Evolutionary conservation across 1,139 yeast genomes (phyloP), one percentile per base, ranked within the genome.

Genomic region (Suhomyces maxii): DNA sequence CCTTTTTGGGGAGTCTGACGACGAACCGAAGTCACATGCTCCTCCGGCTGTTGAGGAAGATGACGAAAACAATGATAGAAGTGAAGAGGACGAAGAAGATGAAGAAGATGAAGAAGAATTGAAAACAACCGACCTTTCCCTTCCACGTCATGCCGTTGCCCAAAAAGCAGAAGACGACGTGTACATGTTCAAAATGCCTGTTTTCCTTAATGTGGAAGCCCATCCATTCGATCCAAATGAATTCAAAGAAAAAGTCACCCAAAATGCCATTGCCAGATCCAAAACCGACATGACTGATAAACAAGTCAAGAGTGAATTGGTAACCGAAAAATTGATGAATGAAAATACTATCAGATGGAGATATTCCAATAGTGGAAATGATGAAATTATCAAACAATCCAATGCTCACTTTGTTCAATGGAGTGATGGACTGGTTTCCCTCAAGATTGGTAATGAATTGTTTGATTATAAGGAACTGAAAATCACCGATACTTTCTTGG

Each of bases 301-400:
- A 45, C 67, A 69, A 45, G 62, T 61, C 13, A 67, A 69, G 40
- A 79, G 77, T 52, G 73, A 80, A 47, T 69, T 79, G 46, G 65
- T 71, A 26, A 70, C 76, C 3, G 80, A 77, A 47, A 79, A 77
- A 54, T 71, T 85, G 37, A 73, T 82, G 48, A 88, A 86, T 53
- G 90, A 87, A 59, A 89, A 89, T 62, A 89, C 97, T 0, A 75
- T 93, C 34, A 80, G 98, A 59, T 93, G 99, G 99, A 82, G 95
- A 67, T 90, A 91, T 64, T 85, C 89, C 28, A 80, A 79, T 38
- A 71, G 79, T 44, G 87, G 82, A 26, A 77, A 83, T 47, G 79
- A 75, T 51, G 84, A 80, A 47, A 82, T 87, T 54, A 79, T 79
- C 57, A 88, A 88, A 58, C 96, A 90, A 63, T 86, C 96, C 7